Evolutionary conservation across 495 filamentous ascomycete species (phyloP).

Genomic region (Talaromyces trachyspermus): DNA sequence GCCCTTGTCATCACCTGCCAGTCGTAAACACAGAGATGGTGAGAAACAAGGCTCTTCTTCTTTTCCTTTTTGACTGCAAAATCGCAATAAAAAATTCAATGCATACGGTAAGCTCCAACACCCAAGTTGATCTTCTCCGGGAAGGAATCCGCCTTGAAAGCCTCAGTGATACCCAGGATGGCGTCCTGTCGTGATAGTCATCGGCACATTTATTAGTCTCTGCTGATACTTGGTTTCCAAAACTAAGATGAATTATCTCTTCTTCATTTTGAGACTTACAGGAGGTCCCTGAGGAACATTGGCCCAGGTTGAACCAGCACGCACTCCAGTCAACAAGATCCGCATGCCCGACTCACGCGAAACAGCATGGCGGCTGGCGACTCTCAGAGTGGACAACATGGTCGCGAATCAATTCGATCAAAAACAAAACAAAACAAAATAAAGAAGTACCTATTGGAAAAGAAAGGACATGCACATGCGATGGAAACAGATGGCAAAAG

Average conservation of each 20-base stretch:
- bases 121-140: constrained; percentile 95
- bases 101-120: constrained; percentile 51
- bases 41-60: too few relatives aligned
- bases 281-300: constrained; percentile 89
- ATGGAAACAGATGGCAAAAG: constrained; percentile 8
- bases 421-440: constrained; percentile 9
- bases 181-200: constrained; percentile 50
- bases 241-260: constrained; percentile 4
- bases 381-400: constrained; percentile 53
- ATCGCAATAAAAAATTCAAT: too few relatives aligned
- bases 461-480: constrained; percentile 11
- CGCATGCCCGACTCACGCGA: constrained; percentile 39
- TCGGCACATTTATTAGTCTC: too few relatives aligned
- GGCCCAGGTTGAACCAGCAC: constrained; percentile 77
- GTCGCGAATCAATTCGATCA: constrained; percentile 7
- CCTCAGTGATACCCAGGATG: constrained; percentile 95
- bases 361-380: constrained; percentile 47
- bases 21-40: too few relatives aligned
- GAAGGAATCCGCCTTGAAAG: constrained; percentile 93
- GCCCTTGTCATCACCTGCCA: constrained; percentile 76
- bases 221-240: too few relatives aligned
- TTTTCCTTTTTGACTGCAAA: too few relatives aligned
- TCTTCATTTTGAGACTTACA: constrained; percentile 47
- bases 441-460: constrained; percentile 6
- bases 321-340: constrained; percentile 45